phyloP scores from a whole-genome alignment of 768 basidiomycete species.

The Tylopilus intermedius region DNA sequence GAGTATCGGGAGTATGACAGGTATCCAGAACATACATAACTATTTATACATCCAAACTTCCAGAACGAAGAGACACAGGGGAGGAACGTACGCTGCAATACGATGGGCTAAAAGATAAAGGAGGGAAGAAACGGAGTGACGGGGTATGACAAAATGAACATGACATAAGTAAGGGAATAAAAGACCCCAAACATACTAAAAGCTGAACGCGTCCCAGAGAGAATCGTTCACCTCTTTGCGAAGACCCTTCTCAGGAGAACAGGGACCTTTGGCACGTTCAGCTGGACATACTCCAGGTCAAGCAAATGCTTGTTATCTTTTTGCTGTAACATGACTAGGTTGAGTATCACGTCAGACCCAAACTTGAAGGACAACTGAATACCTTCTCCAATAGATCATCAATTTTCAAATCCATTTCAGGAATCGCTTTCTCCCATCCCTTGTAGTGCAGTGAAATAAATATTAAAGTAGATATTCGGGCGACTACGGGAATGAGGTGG shows the following conservation, averaged over 20 bases:
- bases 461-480: slow-evolving; percentile 98
- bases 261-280: slow-evolving; percentile 93
- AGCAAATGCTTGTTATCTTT: slow-evolving; percentile 96
- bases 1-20: slow-evolving; percentile 23
- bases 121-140: slow-evolving; percentile 18
- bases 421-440: slow-evolving; percentile 96
- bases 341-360: slow-evolving; percentile 13
- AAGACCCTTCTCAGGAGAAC: slow-evolving; percentile 92
- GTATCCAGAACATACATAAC: slow-evolving; percentile 36
- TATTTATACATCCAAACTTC: slow-evolving; percentile 32
- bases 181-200: slow-evolving; percentile 14
- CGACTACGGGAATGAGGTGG: slow-evolving; percentile 48
- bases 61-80: slow-evolving; percentile 27
- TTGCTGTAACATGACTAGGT: slow-evolving; percentile 56
- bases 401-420: slow-evolving; percentile 99
- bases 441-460: slow-evolving; percentile 99
- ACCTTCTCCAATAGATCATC: slow-evolving; percentile 98
- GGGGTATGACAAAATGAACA: slow-evolving; percentile 33
- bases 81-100: slow-evolving; percentile 18
- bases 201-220: slow-evolving; percentile 3
- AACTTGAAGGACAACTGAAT: slow-evolving; percentile 20
- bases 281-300: slow-evolving; percentile 95
- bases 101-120: slow-evolving; percentile 6
- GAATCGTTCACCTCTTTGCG: slow-evolving; percentile 62
- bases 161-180: slow-evolving; percentile 30